Conservation (phyloP, 805 yeast genomes). For the Candida arabinofermentans region DNA sequence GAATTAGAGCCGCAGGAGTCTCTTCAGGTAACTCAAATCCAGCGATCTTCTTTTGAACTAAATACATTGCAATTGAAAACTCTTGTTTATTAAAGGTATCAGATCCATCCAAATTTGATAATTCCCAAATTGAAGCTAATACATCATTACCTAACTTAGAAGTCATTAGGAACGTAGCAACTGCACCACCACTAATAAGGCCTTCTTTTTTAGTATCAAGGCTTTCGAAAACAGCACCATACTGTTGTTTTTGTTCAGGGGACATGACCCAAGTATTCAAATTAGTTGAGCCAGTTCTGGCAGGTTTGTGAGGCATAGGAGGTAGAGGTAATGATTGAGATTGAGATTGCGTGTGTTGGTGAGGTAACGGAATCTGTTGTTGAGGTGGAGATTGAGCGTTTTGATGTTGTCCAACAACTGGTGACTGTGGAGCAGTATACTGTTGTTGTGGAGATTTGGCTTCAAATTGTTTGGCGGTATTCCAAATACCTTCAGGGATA, state of each 20-base stretch:
- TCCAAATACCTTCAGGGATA: conserved; percentile 33
- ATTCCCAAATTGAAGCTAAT: conserved; percentile 90
- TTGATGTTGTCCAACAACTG: conserved; percentile 11
- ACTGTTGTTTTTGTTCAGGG: conserved; percentile 67
- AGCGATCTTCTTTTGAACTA: conserved; percentile 78
- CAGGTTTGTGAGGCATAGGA: conserved; percentile 10
- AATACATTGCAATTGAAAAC: conserved; percentile 89
- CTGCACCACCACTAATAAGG: conserved; percentile 66
- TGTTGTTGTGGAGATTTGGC: conserved; percentile 3
- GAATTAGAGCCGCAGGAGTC: conserved; percentile 60
- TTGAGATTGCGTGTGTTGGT: no score
- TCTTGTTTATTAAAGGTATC: conserved; percentile 79
- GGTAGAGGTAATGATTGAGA: conserved; percentile 15
- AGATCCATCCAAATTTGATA: conserved; percentile 82
- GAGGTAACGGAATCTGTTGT: no score
- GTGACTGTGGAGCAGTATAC: conserved; percentile 11
- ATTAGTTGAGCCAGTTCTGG: conserved; percentile 17
- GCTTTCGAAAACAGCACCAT: conserved; percentile 72
- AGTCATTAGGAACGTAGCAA: conserved; percentile 84
- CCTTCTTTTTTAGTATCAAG: conserved; percentile 68
- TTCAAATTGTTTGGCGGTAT: conserved; percentile 21
- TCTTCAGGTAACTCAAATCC: conserved; percentile 75
- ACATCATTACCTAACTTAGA: conserved; percentile 82
- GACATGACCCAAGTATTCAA: conserved; percentile 56
- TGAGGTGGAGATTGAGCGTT: conserved; percentile 14